Evolutionary conservation across 768 basidiomycete species (phyloP), one percentile per base, ranked within the genome.

Genomic region (Fomitopsis serialis): DNA sequence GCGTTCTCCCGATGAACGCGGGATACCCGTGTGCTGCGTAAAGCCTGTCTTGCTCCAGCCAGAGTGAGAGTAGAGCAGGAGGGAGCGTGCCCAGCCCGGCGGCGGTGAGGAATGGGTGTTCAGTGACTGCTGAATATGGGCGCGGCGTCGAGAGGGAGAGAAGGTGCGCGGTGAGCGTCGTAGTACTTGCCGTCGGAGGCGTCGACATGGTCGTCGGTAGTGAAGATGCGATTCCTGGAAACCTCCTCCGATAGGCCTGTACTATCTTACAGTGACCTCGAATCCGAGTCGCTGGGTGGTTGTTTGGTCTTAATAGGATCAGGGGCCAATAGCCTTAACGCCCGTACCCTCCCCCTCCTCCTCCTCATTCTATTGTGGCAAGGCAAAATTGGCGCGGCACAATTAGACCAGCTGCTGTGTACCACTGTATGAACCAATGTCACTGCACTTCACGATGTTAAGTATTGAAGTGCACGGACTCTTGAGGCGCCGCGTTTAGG

Each of bases 1-100:
- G 82, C 45, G 89, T 76, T 2, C 76, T 67, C 24, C 84, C 85
- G 57, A 88, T 80, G 71, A 86, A 87, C 49, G 78, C 78, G 13
- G 87, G 85, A 64, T 89, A 89, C 1, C 84, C 88, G 51, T 84
- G 81, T 1, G 80, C 79, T 27, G 86, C 87, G 64, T 89, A 90
- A 52, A 85, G 78, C 47, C 81, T 78, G 64, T 90, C 88, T 58
- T 90, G 88, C 13, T 79, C 75, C 54, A 89, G 78, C 78, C 82
- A 89, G 45, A 82, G 69, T 1, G 76, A 73, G 15, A 90, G 78
- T 23, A 74, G 72, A 1, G 68, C 55, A 12, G 73, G 54, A 7
- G 74, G 68, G 19, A 90, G 74, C 2, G 73, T 72, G 13, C 79
- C 75, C 2, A 74, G 63, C 2, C 82, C 82, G 0, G 85, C 84